phyloP scores from a whole-genome alignment of 805 yeast species.

The Starmerella sirachaensis region DNA sequence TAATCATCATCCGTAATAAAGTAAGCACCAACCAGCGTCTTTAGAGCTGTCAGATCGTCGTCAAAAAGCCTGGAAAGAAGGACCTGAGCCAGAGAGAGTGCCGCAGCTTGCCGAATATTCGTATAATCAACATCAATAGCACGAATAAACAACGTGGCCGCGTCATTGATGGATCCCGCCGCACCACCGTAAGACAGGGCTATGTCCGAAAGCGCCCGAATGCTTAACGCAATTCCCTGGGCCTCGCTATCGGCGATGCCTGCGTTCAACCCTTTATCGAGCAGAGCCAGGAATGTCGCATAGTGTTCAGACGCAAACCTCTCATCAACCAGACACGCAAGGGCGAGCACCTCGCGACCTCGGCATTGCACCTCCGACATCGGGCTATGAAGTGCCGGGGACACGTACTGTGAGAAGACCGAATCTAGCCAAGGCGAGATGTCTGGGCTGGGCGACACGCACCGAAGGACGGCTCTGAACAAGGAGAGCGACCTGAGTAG shows the following conservation, averaged over 20 bases:
- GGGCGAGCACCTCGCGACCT: slow-evolving; percentile 66
- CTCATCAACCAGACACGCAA: slow-evolving; percentile 44
- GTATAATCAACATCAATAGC: too few relatives aligned
- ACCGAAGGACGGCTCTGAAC: slow-evolving; percentile 56
- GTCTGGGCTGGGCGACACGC: slow-evolving; percentile 54
- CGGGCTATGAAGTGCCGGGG: slow-evolving; percentile 60
- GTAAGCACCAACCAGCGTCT: slow-evolving; percentile 57
- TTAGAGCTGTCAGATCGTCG: slow-evolving; percentile 44
- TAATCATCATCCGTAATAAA: slow-evolving; percentile 47
- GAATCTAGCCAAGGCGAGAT: slow-evolving; percentile 53
- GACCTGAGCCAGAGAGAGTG: slow-evolving; percentile 76
- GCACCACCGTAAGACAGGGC: too few relatives aligned
- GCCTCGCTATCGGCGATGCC: slow-evolving; percentile 42
- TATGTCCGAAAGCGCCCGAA: not conserved
- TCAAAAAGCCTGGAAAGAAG: slow-evolving; percentile 62
- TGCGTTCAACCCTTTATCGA: not conserved
- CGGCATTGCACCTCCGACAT: slow-evolving; percentile 44
- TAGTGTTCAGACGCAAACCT: slow-evolving; percentile 10
- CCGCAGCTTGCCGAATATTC: too few relatives aligned
- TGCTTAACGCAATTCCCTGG: slow-evolving; percentile 30
- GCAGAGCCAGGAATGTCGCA: not conserved
- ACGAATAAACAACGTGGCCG: not conserved
- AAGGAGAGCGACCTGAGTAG: slow-evolving; percentile 37
- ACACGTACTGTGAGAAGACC: slow-evolving; percentile 41
- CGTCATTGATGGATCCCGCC: not conserved